Base-by-base conservation (phyloP, 805 yeast species). In the Lipomyces orientalis region DNA sequence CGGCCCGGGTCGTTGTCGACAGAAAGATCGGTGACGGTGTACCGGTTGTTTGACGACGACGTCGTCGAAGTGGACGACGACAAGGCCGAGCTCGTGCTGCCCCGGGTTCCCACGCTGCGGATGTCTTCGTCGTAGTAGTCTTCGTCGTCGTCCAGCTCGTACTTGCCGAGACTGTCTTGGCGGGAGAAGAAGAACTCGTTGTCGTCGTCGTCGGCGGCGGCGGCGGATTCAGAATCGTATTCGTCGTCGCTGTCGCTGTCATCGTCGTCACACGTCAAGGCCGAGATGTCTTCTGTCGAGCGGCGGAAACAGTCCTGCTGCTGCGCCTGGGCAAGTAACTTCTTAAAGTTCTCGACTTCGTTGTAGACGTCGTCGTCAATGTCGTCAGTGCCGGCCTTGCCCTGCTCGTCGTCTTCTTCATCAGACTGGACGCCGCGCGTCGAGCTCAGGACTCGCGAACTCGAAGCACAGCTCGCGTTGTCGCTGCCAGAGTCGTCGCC, bases 271-370 rank as follows among this genome's bases (percentile, higher is more conserved):
- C 55, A 52, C 4, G 29, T 25, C 35, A 52, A 12, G 5, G 55
- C 55, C 29, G 22, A 49, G 29, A 10, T 37, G 43, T 25, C 29
- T 25, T 25, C 43, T 37, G 43, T 4, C 43, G 43, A 37, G 43
- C 43, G 43, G 43, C 16, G 10, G 29, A 49, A 49, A 19, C 67
- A 46, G 9, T 61, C 52, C 12, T 58, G 58, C 12, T 58, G 34
- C 9, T 54, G 22, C 8, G 64, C 68, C 33, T 65, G 61, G 29
- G 61, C 62, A 9, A 65, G 56, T 8, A 65, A 56, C 60, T 34
- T 49, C 37, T 61, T 39, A 37, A 65, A 65, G 22, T 62, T 55
- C 34, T 22, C 61, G 19, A 65, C 68, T 39, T 65, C 68, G 46
- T 57, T 64, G 37, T 43, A 51, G 7, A 65, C 68, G 31, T 54